Conservation (phyloP, 306 rosid genomes). For the Neltuma alba region DNA sequence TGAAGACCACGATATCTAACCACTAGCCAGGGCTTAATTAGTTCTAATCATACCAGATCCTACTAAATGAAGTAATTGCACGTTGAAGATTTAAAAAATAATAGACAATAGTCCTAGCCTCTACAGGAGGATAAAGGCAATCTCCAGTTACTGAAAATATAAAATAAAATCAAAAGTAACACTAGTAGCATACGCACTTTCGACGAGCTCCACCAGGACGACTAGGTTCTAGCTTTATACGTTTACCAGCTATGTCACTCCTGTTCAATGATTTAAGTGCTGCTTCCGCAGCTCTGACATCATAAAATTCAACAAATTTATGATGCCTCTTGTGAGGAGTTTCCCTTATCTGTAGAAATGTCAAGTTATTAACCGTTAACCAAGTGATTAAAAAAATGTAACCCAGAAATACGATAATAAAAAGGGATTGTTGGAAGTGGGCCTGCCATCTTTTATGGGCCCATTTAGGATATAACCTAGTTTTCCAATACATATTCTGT, state of each 20-base stretch:
- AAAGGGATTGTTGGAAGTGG: too few species aligned
- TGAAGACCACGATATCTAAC: background rate
- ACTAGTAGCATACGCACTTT: slow-evolving; percentile 60
- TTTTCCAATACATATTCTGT: too few species aligned
- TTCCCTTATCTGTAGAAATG: slow-evolving; percentile 84
- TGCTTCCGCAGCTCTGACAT: slow-evolving; percentile 95
- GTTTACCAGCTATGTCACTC: slow-evolving; percentile 98
- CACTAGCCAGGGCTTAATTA: background rate
- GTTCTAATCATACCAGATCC: background rate
- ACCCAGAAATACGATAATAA: background rate
- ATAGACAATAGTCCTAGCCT: background rate
- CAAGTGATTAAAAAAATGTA: background rate
- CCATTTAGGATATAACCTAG: too few species aligned
- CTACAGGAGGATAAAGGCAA: background rate
- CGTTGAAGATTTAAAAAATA: background rate
- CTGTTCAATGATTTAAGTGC: slow-evolving; percentile 92
- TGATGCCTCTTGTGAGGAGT: slow-evolving; percentile 99
- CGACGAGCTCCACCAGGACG: slow-evolving; percentile 99
- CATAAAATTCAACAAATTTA: slow-evolving; percentile 94
- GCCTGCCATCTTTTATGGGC: too few species aligned
- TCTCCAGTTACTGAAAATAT: background rate
- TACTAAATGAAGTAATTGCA: background rate
- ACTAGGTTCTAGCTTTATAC: slow-evolving; percentile 98
- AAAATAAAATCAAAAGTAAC: slow-evolving; percentile 20
- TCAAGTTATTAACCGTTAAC: slow-evolving; percentile 22